Conservation (phyloP, 139 green algal species). For the Chlamydomonas sp. region DNA sequence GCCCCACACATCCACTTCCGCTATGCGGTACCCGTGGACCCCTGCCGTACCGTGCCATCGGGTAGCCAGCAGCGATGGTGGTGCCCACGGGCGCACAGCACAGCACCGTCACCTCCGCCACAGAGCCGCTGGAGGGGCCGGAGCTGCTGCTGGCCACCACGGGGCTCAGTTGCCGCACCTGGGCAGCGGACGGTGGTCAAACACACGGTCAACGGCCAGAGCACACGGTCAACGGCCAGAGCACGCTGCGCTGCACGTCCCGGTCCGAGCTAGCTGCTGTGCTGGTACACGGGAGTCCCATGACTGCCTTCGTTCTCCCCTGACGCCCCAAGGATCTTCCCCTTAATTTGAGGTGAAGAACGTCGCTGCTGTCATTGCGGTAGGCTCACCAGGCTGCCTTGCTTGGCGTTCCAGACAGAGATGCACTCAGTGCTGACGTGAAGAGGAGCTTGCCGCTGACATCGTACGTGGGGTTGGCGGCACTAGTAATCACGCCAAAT, state of each 20-base stretch:
- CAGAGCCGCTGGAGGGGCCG: conserved; percentile 20
- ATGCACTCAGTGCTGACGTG: conserved; percentile 82
- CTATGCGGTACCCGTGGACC: too few species aligned
- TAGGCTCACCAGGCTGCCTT: conserved; percentile 77
- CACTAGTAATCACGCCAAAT: conserved; percentile 87
- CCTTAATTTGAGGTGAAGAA: neutral
- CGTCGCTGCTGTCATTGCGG: too few species aligned
- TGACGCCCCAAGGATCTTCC: too few species aligned
- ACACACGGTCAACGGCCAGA: too few species aligned
- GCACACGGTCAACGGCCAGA: too few species aligned
- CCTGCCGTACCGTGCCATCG: conserved; percentile 74
- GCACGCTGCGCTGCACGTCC: too few species aligned
- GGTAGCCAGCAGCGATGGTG: conserved; percentile 83
- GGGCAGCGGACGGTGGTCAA: too few species aligned
- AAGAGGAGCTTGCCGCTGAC: conserved; percentile 72
- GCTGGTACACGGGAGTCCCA: too few species aligned
- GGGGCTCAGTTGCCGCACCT: conserved; percentile 60
- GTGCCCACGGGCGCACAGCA: conserved; percentile 53
- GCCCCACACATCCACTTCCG: neutral
- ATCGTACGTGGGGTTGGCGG: conserved; percentile 72
- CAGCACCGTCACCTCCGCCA: conserved; percentile 81
- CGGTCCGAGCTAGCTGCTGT: too few species aligned
- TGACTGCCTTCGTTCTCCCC: too few species aligned
- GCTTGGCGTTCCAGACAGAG: conserved; percentile 86
- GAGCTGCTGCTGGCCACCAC: conserved; percentile 47